Base-by-base conservation (phyloP, 805 yeast species). In the Candida ascalaphidarum region DNA sequence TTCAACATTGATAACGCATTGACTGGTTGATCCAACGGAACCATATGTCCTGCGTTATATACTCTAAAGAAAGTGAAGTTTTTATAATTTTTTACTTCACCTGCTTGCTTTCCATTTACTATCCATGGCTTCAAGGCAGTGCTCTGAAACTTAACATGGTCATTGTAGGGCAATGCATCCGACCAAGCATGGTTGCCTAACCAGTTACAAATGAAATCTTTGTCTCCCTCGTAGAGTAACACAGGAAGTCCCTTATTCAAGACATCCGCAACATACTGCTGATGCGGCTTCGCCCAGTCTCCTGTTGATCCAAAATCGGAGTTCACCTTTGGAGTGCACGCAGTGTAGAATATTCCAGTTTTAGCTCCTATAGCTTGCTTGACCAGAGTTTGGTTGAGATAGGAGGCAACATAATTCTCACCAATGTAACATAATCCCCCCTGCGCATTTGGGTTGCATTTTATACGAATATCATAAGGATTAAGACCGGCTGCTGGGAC, bases 191-290 rank as follows among this genome's bases (percentile, higher is more conserved):
- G 74, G 58, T 84, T 82, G 40, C 95, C 96, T 39, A 85, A 65
- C 92, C 95, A 85, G 48, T 92, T 92, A 58, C 98, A 92, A 31
- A 92, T 81, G 25, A 84, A 68, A 54, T 92, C 98, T 41, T 77
- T 72, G 40, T 81, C 85, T 24, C 98, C 98, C 43, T 81, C 79
- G 58, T 85, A 85, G 30, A 92, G 58, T 43, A 84, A 52, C 10
- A 92, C 61, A 10, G 81, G 80, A 11, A 74, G 50, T 20, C 50
- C 47, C 0, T 85, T 66, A 5, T 65, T 48, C 43, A 85, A 66
- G 36, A 39, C 30, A 25, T 72, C 72, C 14, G 77, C 65, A 22
- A 89, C 84, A 28, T 73, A 75, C 43, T 66, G 71, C 50, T 84
- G 94, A 68, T 77, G 85, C 15, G 95, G 95, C 17, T 52, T 50